Evolutionary conservation across 805 yeast species (phyloP).

Genomic region (Saccharomycopsis sp.): DNA sequence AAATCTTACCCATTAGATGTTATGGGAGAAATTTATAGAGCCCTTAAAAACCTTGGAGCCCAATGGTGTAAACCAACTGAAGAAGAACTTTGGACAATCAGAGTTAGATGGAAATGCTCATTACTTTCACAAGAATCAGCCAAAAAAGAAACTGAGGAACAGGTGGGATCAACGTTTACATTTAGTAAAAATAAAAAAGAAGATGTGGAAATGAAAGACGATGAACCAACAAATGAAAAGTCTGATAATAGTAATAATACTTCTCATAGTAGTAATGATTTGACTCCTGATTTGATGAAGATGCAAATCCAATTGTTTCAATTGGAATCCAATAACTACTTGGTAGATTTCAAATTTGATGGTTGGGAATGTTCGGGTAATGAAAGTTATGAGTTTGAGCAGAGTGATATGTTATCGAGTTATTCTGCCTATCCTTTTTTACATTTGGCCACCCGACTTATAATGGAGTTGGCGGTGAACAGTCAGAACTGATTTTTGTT

Average conservation of each 20-base stretch:
- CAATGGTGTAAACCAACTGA: conserved; percentile 96
- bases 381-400: conserved; percentile 11
- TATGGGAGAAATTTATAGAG: conserved; percentile 96
- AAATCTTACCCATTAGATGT: conserved; percentile 95
- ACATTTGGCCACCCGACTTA: conserved; percentile 82
- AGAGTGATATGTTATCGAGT: conserved; percentile 72
- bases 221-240: not conserved
- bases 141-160: conserved; percentile 8
- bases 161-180: conserved; percentile 12
- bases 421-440: conserved; percentile 92
- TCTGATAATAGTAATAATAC: not conserved
- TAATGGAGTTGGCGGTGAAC: conserved; percentile 95
- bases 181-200: conserved; percentile 20
- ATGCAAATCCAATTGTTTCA: conserved; percentile 96
- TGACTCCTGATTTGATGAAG: conserved; percentile 73
- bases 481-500: conserved; percentile 36
- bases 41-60: conserved; percentile 86
- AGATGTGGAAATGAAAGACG: conserved; percentile 20
- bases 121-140: conserved; percentile 9
- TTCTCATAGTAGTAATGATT: conserved; percentile 20
- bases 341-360: conserved; percentile 95
- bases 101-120: conserved; percentile 85
- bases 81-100: conserved; percentile 91
- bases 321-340: conserved; percentile 87
- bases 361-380: conserved; percentile 69